Percentiles rank a stretch among this genome's conserved stretches.
phyloP scores from a whole-genome alignment of 78 protist species.

The Chrysochromulina tobinii region DNA sequence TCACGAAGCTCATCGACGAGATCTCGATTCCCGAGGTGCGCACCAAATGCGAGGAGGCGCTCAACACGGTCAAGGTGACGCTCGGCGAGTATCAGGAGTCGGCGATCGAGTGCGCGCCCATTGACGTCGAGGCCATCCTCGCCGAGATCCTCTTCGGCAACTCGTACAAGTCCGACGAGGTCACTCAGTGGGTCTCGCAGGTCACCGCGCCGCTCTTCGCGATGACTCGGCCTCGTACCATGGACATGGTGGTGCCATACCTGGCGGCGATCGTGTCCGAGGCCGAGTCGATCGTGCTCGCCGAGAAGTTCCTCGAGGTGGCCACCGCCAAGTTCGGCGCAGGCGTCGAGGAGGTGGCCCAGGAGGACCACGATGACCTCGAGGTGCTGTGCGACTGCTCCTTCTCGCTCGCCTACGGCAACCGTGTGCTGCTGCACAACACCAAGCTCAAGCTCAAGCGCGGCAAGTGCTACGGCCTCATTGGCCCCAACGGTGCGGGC shows the following conservation, averaged over 20 bases:
- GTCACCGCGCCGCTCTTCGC: slow-evolving; percentile 15
- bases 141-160: neutral
- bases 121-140: slow-evolving; percentile 5
- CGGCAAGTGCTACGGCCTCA: slow-evolving; percentile 58
- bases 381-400: slow-evolving; percentile 70
- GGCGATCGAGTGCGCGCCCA: slow-evolving; percentile 3
- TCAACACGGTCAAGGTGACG: slow-evolving; percentile 29
- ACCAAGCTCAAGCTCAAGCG: slow-evolving; percentile 56
- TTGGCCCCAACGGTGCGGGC: slow-evolving; percentile 62
- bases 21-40: slow-evolving; percentile 71
- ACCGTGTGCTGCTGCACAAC: slow-evolving; percentile 68
- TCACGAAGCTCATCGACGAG: slow-evolving; percentile 54
- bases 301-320: slow-evolving; percentile 12
- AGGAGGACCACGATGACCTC: slow-evolving; percentile 56
- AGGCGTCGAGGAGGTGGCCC: slow-evolving; percentile 20
- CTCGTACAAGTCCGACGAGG: slow-evolving; percentile 7
- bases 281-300: slow-evolving; percentile 6
- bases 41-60: slow-evolving; percentile 38
- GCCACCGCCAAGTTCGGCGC: neutral
- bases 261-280: neutral
- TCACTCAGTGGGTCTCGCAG: neutral
- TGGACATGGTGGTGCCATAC: neutral
- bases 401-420: slow-evolving; percentile 69
- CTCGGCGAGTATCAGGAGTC: neutral
- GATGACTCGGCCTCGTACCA: neutral